Base-by-base conservation (phyloP, 192 early-diverging fungal genomes). In the Ramicandelaber brevisporus region DNA sequence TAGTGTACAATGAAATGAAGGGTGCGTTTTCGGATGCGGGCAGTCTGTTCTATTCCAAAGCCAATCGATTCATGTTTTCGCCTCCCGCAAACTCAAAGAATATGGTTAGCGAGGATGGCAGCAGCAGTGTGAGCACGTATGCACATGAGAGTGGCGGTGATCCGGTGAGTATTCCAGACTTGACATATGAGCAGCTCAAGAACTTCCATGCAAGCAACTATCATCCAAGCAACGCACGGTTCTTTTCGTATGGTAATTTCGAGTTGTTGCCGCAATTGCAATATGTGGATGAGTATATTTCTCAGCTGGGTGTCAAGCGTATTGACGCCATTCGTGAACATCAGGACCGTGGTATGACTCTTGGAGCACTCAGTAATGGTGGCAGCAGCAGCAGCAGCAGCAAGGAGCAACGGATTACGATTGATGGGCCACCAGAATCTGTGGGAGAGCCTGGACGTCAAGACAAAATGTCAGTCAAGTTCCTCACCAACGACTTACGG, bases 1-100 rank as follows among this genome's bases (percentile, higher is more conserved):
- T 96, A 14, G 89, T 96, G 13, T 96, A 85, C 42, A 96, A 96
- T 44, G 89, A 96, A 38, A 96, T 96, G 89, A 96, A 96, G 54
- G 89, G 89, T 8, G 43, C 45, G 5, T 66, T 73, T 54, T 78
- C 82, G 3, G 85, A 95, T 40, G 48, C 76, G 1, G 66, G 65
- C 31, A 73, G 69, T 29, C 45, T 92, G 27, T 89, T 78, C 38
- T 65, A 68, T 17, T 59, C 60, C 20, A 61, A 73, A 5, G 55
- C 57, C 8, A 78, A 85, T 34, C 73, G 86, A 57, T 50, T 65
- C 29, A 61, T 96, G 61, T 90, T 71, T 41, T 70, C 78, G 0
- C n/a, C n/a, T n/a, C n/a, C n/a, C n/a, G n/a, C n/a, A n/a, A n/a
- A n/a, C n/a, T n/a, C n/a, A n/a, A n/a, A n/a, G n/a, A n/a, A n/a